Conservation (phyloP, 2,329 filamentous ascomycete genomes). For the Cyphellophora europaea region DNA sequence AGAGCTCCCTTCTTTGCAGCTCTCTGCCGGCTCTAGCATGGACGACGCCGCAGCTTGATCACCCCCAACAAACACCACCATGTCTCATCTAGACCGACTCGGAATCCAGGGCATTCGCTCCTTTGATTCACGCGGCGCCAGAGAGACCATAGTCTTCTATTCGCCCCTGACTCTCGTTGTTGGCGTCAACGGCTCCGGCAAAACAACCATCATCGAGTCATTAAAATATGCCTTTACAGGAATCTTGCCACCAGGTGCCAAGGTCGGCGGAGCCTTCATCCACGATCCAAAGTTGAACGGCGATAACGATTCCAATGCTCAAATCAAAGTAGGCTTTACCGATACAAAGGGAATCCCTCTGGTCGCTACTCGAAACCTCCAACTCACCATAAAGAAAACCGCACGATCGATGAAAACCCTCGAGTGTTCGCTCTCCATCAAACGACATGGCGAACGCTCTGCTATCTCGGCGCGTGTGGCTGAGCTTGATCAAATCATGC, state of each 20-base stretch:
- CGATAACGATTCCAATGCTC: conserved; percentile 80
- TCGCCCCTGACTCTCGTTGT: conserved; percentile 92
- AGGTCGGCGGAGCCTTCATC: conserved; percentile 77
- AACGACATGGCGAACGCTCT: conserved; percentile 67
- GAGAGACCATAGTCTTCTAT: conserved; percentile 78
- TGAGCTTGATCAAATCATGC: conserved; percentile 76
- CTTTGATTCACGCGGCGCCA: conserved; percentile 61
- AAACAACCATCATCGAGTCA: conserved; percentile 98
- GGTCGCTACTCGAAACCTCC: conserved; percentile 73
- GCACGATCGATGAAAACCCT: conserved; percentile 70
- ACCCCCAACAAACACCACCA: too few species aligned
- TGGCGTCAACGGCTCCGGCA: conserved; percentile 93
- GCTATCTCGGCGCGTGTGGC: conserved; percentile 70
- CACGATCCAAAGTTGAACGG: conserved; percentile 86
- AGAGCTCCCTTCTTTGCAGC: too few species aligned
- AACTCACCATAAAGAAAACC: conserved; percentile 78
- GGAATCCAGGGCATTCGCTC: conserved; percentile 80
- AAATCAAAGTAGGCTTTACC: conserved; percentile 83
- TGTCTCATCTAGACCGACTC: conserved; percentile 74
- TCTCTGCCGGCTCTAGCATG: too few species aligned
- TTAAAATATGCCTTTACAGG: conserved; percentile 97
- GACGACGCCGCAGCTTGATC: too few species aligned
- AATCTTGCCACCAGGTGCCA: conserved; percentile 81
- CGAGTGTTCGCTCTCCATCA: conserved; percentile 66
- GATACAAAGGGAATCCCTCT: conserved; percentile 69